Evolutionary conservation across 2,329 filamentous ascomycete species (phyloP).

Genomic region (Arthroderma sp.): DNA sequence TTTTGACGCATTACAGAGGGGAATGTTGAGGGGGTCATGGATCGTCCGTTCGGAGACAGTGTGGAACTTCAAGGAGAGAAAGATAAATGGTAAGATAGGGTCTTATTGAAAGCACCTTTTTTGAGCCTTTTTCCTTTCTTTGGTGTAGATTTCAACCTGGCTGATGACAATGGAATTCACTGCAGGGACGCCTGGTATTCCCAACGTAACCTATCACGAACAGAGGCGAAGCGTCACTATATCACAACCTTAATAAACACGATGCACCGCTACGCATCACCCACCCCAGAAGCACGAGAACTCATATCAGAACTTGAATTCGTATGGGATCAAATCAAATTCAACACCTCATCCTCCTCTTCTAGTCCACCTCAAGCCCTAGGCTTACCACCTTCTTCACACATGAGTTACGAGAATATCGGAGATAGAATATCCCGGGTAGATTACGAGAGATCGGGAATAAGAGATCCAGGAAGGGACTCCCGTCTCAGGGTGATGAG

Average conservation of each 20-base stretch:
- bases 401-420: constrained; percentile 24
- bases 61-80: constrained; percentile 41
- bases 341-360: constrained; percentile 56
- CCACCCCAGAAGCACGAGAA: constrained; percentile 68
- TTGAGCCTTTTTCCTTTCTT: neutral
- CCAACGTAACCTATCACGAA: constrained; percentile 68
- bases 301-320: constrained; percentile 93
- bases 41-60: constrained; percentile 50
- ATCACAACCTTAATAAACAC: constrained; percentile 90
- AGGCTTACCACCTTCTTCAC: constrained; percentile 19
- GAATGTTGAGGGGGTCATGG: constrained; percentile 88
- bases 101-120: neutral
- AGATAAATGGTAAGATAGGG: constrained; percentile 49
- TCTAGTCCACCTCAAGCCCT: constrained; percentile 19
- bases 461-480: constrained; percentile 35
- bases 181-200: constrained; percentile 81
- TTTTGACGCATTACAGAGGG: constrained; percentile 47
- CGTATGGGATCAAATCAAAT: constrained; percentile 96
- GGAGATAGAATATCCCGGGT: constrained; percentile 22
- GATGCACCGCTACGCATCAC: constrained; percentile 86
- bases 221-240: constrained; percentile 87
- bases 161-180: neutral
- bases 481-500: constrained; percentile 58
- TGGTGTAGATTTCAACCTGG: neutral
- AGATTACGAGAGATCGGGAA: constrained; percentile 24